Conservation (phyloP, 768 basidiomycete species). For the Pisolithus sp. region DNA sequence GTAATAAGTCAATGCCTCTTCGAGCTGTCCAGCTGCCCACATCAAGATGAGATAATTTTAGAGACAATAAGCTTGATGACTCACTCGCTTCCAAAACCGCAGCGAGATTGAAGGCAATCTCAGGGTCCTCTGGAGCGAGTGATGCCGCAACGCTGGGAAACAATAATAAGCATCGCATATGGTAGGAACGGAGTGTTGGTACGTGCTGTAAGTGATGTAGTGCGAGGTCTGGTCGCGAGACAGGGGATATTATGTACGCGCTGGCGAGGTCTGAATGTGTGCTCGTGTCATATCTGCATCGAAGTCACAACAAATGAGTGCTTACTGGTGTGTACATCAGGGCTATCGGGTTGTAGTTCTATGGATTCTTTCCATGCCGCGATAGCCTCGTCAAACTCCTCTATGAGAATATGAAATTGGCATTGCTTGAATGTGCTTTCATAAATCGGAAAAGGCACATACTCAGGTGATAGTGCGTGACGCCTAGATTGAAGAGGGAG, state of each 20-base stretch:
- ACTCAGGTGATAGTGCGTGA: conserved; percentile 88
- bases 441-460: conserved; percentile 25
- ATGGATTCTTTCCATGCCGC: conserved; percentile 83
- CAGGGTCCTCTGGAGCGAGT: conserved; percentile 84
- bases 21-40: conserved; percentile 62
- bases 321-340: conserved; percentile 85
- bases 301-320: conserved; percentile 15
- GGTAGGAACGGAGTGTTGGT: conserved; percentile 19
- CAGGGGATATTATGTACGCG: conserved; percentile 79
- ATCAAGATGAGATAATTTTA: conserved; percentile 25
- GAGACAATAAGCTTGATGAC: conserved; percentile 35
- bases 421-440: conserved; percentile 8
- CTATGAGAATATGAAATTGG: conserved; percentile 33
- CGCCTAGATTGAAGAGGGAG: conserved; percentile 82
- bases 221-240: conserved; percentile 79
- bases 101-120: conserved; percentile 87
- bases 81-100: conserved; percentile 85
- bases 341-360: conserved; percentile 69
- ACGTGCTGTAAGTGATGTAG: conserved; percentile 75
- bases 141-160: conserved; percentile 66
- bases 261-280: conserved; percentile 67
- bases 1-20: conserved; percentile 78
- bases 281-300: conserved; percentile 13
- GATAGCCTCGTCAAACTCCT: conserved; percentile 86
- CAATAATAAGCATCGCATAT: conserved; percentile 28